Evolutionary conservation across 2,329 filamentous ascomycete genomes (phyloP), one percentile per base, ranked within the genome.

Genomic region (Cladosporium cucumerinum): DNA sequence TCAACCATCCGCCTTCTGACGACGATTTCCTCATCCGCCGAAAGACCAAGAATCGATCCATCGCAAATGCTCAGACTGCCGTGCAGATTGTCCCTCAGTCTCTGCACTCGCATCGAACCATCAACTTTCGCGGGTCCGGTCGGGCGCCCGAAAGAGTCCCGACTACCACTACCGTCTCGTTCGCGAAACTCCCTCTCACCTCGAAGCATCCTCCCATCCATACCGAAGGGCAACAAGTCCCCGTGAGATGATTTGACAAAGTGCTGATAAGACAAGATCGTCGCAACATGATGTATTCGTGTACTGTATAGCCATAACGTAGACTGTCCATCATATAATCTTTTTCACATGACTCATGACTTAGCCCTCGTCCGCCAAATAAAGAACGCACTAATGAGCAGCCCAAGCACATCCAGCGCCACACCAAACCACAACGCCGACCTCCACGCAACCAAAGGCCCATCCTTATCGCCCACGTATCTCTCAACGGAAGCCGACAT

Each of bases 401-500:
- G n/a, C 1, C 74, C 74, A 12, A 75, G 57, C 10, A 69, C 71
- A n/a, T 68, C 67, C 23, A 76, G 65, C 0, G 73, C 74, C 28
- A 78, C 75, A 0, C 74, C 77, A 66, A 81, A 72, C 68, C 81
- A 82, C 64, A 78, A 67, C 1, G 76, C 79, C 2, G 75, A 74
- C 11, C 80, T 73, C 36, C 69, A 65, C 61, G 81, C 48, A 5
- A 71, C 54, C 49, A 80, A 74, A 1, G 64, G 64, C 0, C 67
- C 67, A 0, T 78, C 78, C 5, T 76, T 77, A 21, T 76, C 65
- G 26, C 78, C 78, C 21, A 68, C 59, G 25, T 83, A 76, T 54
- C 84, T 73, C 1, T 76, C 74, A 1, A 89, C 82, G 0, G 86
- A 89, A 0, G 86, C 87, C 0, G 87, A 87, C 52, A 91, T 82